A percentile compares a stretch with the other conserved stretches of the same genome.
phyloP scores from a whole-genome alignment of 257 asterid genomes.

The Prunella vulgaris region DNA sequence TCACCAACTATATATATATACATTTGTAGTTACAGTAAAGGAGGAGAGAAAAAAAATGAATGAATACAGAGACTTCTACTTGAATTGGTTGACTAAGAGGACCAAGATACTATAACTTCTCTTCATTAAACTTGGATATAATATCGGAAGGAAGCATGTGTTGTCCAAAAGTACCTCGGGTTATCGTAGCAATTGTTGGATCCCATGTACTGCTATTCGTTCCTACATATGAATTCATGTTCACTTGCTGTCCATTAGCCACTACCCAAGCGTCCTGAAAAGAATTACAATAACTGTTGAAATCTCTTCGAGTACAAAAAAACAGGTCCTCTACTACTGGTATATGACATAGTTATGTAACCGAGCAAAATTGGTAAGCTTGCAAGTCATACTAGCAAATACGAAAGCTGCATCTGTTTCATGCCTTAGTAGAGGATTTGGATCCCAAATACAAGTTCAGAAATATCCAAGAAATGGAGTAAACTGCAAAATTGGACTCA shows the following conservation, averaged over 20 bases:
- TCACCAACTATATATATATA: constrained; percentile 31
- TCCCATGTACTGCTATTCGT: constrained; percentile 31
- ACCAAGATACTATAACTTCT: constrained; percentile 21
- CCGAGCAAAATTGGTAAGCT: neutral
- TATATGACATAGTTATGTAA: neutral
- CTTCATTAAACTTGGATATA: constrained; percentile 24
- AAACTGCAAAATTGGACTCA: too few species aligned
- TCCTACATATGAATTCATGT: constrained; percentile 28
- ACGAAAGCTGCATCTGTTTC: neutral
- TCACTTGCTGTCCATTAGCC: constrained; percentile 30
- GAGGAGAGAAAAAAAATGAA: constrained; percentile 12
- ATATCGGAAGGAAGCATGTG: constrained; percentile 28
- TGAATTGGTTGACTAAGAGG: neutral
- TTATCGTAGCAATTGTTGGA: constrained; percentile 25
- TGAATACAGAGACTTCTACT: constrained; percentile 11
- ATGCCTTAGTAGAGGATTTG: too few species aligned
- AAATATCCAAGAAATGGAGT: neutral
- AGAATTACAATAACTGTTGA: neutral
- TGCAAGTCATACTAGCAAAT: neutral
- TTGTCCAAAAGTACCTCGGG: constrained; percentile 22
- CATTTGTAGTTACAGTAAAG: constrained; percentile 23
- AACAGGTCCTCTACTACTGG: neutral
- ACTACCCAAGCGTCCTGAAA: constrained; percentile 42
- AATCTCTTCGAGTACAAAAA: neutral
- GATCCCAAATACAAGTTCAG: neutral